Conservation (phyloP, 371 early-diverging fungal species). For the Nematocida sp. region DNA sequence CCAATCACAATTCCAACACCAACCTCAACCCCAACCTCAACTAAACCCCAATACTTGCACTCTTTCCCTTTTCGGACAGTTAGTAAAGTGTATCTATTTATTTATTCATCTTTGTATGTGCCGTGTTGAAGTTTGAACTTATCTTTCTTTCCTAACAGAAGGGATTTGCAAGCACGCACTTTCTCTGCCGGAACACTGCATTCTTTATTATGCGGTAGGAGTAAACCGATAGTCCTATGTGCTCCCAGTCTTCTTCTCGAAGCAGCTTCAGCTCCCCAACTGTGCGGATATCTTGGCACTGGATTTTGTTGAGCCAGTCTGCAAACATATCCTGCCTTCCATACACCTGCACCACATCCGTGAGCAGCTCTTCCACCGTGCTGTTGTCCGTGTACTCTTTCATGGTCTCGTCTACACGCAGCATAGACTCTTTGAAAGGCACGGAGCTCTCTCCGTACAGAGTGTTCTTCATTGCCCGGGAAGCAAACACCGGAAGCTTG, state of each 20-base stretch:
- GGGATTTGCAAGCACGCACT: conserved; percentile 10
- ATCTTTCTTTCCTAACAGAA: too few species aligned
- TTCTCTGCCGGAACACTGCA: conserved; percentile 54
- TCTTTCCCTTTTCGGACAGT: too few species aligned
- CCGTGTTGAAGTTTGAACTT: not conserved
- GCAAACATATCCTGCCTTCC: conserved; percentile 52
- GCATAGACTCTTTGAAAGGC: conserved; percentile 67
- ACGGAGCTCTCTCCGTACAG: conserved; percentile 64
- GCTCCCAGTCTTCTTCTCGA: conserved; percentile 61
- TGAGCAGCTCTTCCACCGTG: conserved; percentile 58
- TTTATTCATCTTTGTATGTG: not conserved
- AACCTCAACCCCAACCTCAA: too few species aligned
- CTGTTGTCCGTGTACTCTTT: conserved; percentile 56
- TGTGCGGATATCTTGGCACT: conserved; percentile 63
- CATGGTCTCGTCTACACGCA: conserved; percentile 48
- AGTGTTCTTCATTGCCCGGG: conserved; percentile 70
- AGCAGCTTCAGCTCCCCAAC: conserved; percentile 62
- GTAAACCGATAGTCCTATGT: conserved; percentile 61
- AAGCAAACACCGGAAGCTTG: conserved; percentile 76
- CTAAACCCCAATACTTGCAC: conserved; percentile 18
- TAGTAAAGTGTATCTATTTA: not conserved
- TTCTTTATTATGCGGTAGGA: conserved; percentile 61
- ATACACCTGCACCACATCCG: conserved; percentile 42
- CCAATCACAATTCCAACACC: too few species aligned
- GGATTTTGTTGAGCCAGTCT: conserved; percentile 58